These are phyloP conservation scores for Sugiyamaella paludigena DNA, from an alignment of 1,139 yeast genomes.

Conservation along the genomic window DNA sequence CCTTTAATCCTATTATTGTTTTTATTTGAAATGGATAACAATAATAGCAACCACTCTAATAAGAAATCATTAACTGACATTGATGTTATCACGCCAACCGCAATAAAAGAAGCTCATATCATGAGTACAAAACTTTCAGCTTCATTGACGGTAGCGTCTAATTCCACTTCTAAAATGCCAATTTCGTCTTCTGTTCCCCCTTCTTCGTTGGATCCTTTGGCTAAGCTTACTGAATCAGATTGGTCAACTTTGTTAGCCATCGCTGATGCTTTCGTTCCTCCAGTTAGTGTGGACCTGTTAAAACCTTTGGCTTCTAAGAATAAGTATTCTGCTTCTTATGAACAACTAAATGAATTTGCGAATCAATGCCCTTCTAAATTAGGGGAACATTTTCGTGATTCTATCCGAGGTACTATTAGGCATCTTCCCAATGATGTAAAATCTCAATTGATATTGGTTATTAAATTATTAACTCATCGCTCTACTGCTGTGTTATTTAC, in stretches of 20 bases:
- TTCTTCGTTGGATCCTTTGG: constrained; percentile 6
- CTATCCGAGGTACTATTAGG: constrained; percentile 12
- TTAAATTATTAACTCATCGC: constrained; percentile 27
- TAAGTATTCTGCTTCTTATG: constrained; percentile 16
- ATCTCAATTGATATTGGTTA: constrained; percentile 20
- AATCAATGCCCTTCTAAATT: constrained; percentile 26
- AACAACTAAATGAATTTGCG: constrained; percentile 16
- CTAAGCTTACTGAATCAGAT: constrained; percentile 16
- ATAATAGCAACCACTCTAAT: too few species aligned
- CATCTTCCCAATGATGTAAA: constrained; percentile 14
- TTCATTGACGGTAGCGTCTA: too few species aligned
- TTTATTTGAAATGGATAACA: too few species aligned
- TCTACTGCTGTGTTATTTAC: constrained; percentile 29
- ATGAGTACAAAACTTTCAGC: too few species aligned
- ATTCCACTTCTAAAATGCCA: too few species aligned
- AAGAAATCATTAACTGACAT: too few species aligned
- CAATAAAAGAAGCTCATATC: too few species aligned
- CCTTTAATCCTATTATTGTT: too few species aligned
- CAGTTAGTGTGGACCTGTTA: constrained; percentile 21
- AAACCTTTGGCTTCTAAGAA: constrained; percentile 13
- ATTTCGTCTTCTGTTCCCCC: too few species aligned
- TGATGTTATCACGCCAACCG: too few species aligned
- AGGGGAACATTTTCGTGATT: constrained; percentile 27
- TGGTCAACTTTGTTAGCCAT: constrained; percentile 25
- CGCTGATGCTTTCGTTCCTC: constrained; percentile 28